Conservation (phyloP, 2,329 filamentous ascomycete genomes). For the Fusarium euwallaceae region DNA sequence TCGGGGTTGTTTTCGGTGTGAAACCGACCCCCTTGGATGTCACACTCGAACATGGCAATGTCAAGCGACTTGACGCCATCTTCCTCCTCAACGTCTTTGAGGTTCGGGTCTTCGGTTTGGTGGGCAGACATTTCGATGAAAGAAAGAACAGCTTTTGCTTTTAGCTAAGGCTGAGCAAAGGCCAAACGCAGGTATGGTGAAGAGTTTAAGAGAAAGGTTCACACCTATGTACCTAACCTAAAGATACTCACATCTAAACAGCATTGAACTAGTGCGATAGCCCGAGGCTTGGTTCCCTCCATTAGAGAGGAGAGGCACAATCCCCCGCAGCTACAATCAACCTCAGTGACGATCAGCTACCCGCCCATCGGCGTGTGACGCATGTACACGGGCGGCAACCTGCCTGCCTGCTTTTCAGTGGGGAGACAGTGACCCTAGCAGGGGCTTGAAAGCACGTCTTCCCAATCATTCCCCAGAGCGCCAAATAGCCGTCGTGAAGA, state of each 20-base stretch:
- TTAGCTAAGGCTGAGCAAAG: background rate
- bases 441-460: background rate
- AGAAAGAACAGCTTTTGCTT: background rate
- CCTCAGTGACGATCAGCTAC: background rate
- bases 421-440: background rate
- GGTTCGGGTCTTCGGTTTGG: background rate
- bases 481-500: background rate
- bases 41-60: background rate
- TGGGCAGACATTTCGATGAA: background rate
- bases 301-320: background rate
- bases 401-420: background rate
- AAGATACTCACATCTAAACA: background rate
- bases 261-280: background rate
- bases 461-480: background rate
- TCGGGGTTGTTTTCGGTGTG: constrained; percentile 19
- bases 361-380: background rate
- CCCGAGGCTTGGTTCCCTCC: background rate
- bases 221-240: background rate
- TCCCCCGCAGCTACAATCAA: background rate
- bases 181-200: background rate
- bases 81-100: background rate
- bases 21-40: constrained; percentile 18
- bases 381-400: background rate
- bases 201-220: too few relatives aligned
- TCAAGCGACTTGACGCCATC: background rate